Base-by-base conservation (phyloP, 345 rosid species). In the Citrus mangshanensis region DNA sequence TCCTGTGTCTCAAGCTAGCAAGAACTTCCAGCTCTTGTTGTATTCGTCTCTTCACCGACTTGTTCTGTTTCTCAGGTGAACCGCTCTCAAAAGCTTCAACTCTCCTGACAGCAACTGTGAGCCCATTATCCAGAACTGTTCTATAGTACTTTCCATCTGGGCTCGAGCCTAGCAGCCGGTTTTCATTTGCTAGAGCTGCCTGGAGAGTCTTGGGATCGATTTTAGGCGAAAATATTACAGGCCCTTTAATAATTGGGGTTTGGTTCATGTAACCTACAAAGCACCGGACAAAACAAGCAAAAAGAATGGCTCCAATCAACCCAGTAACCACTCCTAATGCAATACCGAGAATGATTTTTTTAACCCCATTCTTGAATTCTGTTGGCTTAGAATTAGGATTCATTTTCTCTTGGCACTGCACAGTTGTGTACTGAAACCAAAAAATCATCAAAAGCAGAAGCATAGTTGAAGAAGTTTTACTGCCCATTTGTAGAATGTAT, bases 161-260 rank as follows among this genome's bases (percentile, higher is more conserved):
- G 86, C 95, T 91, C 4, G 98, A 90, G 24, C 97, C 98, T 68
- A 93, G 89, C 70, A 91, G 74, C 70, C 82, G 96, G 72, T 86
- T 92, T 69, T 91, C 92, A 51, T 76, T 89, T 14, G 86, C 84
- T 1, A 95, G 90, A 77, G 98, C 96, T 34, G 89, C 81, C 68
- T 88, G 95, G 65, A 93, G 97, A 54, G 91, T 89, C 64, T 85
- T 88, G 30, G 95, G 88, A 24, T 89, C 77, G 42, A 95, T 91
- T 84, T 86, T 91, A 0, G 97, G 99, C 9, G 98, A 91, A 80
- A 95, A 92, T 46, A 93, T 86, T 4, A 95, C 99, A 8, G 98
- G 98, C 12, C 99, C 99, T 84, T 89, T 93, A 82, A 95, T 93
- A 61, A 93, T 88, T 71, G 98, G 99, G 2, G 98, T 91, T 77